A percentile compares a stretch with the other conserved stretches of the same genome.
Conservation (phyloP, 306 rosid species). For the Lablab purpureus region DNA sequence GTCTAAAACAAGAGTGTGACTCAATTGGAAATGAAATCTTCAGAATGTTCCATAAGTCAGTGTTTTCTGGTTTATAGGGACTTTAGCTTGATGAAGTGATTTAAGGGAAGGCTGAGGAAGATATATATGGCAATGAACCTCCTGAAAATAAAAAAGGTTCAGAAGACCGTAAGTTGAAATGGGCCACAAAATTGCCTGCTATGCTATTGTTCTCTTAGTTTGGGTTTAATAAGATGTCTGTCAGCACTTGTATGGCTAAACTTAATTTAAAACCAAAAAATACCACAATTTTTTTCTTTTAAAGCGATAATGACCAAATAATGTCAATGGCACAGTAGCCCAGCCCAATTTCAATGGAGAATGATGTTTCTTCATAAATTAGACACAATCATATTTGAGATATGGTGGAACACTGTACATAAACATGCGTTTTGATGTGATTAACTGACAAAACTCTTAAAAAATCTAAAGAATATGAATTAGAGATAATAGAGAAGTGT, state of each 20-base stretch:
- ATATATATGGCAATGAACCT: background rate
- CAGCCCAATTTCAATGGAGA: background rate
- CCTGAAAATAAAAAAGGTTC: background rate
- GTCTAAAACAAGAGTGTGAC: background rate
- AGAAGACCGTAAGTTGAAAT: background rate
- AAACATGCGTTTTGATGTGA: too few relatives aligned
- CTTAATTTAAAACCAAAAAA: background rate
- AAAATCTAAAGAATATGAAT: too few relatives aligned
- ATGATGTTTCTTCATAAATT: too few relatives aligned
- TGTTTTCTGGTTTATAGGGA: background rate
- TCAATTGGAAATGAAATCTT: background rate
- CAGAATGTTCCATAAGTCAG: background rate
- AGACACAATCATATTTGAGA: too few relatives aligned
- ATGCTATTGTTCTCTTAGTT: background rate
- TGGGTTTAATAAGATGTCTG: conserved; percentile 2
- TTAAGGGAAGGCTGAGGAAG: background rate
- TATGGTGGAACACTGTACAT: too few relatives aligned
- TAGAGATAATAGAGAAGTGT: too few relatives aligned
- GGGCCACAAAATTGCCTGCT: conserved; percentile 33
- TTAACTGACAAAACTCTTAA: too few relatives aligned
- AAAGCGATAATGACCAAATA: background rate
- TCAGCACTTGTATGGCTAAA: background rate
- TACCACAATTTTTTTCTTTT: background rate
- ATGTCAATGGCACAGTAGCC: background rate
- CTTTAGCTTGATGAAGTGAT: background rate